A percentile compares a stretch with the other conserved stretches of the same genome.
These are phyloP conservation scores for Takashimella koratensis DNA, from an alignment of 1,284 basidiomycete species.

Conservation along the genomic window DNA sequence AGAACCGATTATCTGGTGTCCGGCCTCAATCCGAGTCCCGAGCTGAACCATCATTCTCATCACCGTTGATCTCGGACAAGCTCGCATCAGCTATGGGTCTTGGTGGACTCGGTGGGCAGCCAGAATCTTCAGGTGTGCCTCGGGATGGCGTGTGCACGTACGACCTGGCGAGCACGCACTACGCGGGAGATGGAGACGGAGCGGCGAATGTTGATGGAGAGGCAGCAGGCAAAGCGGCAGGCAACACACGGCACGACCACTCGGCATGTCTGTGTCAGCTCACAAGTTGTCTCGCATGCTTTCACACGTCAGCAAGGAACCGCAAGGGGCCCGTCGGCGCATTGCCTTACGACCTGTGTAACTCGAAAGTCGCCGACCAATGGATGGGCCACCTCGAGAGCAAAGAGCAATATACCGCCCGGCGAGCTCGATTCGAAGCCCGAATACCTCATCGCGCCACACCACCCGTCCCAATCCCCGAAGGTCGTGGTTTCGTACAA, in stretches of 20 bases:
- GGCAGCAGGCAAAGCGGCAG: not conserved
- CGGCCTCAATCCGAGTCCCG: constrained; percentile 21
- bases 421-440: not conserved
- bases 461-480: constrained; percentile 13
- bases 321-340: constrained; percentile 35
- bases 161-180: constrained; percentile 21
- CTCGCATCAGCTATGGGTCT: constrained; percentile 16
- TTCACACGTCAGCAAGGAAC: constrained; percentile 22
- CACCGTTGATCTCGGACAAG: not conserved
- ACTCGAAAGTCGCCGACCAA: constrained; percentile 19
- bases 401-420: constrained; percentile 17
- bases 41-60: constrained; percentile 8
- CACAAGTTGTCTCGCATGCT: constrained; percentile 35
- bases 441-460: not conserved
- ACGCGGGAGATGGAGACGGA: constrained; percentile 6
- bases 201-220: constrained; percentile 22
- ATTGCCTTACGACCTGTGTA: constrained; percentile 31
- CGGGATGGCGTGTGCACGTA: constrained; percentile 17
- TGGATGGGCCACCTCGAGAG: constrained; percentile 38
- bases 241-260: constrained; percentile 27
- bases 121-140: constrained; percentile 10
- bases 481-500: constrained; percentile 38
- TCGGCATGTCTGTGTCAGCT: constrained; percentile 42
- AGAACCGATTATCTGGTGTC: constrained; percentile 35
- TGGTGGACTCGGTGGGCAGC: constrained; percentile 16